Percentiles rank a stretch among this genome's conserved stretches.
These are phyloP conservation scores for Xanthoconium purpureum DNA, from an alignment of 768 basidiomycete genomes.

Conservation along the genomic window DNA sequence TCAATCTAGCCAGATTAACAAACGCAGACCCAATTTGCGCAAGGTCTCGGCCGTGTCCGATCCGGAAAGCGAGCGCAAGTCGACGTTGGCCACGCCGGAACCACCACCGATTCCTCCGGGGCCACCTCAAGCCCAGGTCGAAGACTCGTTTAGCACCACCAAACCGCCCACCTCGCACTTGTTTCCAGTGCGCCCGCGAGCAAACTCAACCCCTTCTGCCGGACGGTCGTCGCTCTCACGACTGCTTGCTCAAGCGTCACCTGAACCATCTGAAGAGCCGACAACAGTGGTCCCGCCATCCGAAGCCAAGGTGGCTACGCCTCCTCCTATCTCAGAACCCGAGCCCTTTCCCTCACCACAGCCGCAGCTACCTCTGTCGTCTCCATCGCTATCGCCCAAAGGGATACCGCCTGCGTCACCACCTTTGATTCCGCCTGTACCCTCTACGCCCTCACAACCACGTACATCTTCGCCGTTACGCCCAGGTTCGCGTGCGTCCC, in stretches of 20 bases:
- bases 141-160: slow-evolving; percentile 65
- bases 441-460: slow-evolving; percentile 33
- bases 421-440: slow-evolving; percentile 24
- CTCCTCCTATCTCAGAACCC: slow-evolving; percentile 4
- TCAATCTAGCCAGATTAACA: slow-evolving; percentile 60
- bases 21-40: slow-evolving; percentile 52
- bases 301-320: slow-evolving; percentile 32
- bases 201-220: slow-evolving; percentile 64
- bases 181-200: slow-evolving; percentile 59
- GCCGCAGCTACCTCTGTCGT: slow-evolving; percentile 35
- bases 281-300: slow-evolving; percentile 29
- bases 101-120: slow-evolving; percentile 42
- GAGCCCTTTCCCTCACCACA: slow-evolving; percentile 27
- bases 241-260: slow-evolving; percentile 69
- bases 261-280: slow-evolving; percentile 35
- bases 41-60: slow-evolving; percentile 42
- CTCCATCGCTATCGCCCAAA: slow-evolving; percentile 1
- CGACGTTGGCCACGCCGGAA: slow-evolving; percentile 7
- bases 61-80: slow-evolving; percentile 40
- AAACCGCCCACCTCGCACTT: slow-evolving; percentile 66
- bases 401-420: slow-evolving; percentile 1
- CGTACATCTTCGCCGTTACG: slow-evolving; percentile 57
- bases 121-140: slow-evolving; percentile 68
- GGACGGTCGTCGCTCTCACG: slow-evolving; percentile 80
- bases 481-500: slow-evolving; percentile 70